Base-by-base conservation (phyloP, 805 yeast species). In the Candida koratica region DNA sequence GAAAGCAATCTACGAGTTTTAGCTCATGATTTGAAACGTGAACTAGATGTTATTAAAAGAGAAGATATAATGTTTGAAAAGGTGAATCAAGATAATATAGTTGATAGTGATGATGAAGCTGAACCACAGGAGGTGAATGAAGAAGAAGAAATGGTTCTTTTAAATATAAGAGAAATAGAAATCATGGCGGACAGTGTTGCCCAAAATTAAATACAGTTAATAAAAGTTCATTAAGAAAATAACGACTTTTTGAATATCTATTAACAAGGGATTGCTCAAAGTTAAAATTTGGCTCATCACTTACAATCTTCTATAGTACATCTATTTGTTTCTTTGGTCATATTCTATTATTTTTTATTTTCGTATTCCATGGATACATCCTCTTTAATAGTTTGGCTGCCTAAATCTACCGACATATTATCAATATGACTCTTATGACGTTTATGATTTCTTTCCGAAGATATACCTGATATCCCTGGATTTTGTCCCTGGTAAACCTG, bases 21-120 rank as follows among this genome's bases (percentile, higher is more conserved):
- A 16, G 85, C 90, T 1, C 79, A 77, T 37, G 93, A 84, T 44
- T 51, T 84, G 30, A 64, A 64, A 31, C 71, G 63, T 37, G 75
- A 68, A 32, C 46, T 67, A 6, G 60, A 51, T 14, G 29, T 38
- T 0, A 26, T 79, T 17, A 36, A 44, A 9, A 77, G 71, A 42
- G 47, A 57, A 11, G 77, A 71, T 24, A 65, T 83, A 17, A 70
- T 73, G 1, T 79, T 78, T 51, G 84, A 79, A 44, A 77, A 79
- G 44, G 34, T 28, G 6, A 41, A 35, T 10, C 14, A 25, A 8
- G 29, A 15, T 14, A 27, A 17, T 10, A 35, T 36, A 11, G 35
- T 36, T 8, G 46, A 37, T 22, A 41, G 41, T 28, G 53, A 45
- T 28, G 40, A 39, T 23, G 46, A 35, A n/a, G 45, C 34, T 4